Base-by-base conservation (phyloP, 371 early-diverging fungal genomes). In the Actinomucor elegans region DNA sequence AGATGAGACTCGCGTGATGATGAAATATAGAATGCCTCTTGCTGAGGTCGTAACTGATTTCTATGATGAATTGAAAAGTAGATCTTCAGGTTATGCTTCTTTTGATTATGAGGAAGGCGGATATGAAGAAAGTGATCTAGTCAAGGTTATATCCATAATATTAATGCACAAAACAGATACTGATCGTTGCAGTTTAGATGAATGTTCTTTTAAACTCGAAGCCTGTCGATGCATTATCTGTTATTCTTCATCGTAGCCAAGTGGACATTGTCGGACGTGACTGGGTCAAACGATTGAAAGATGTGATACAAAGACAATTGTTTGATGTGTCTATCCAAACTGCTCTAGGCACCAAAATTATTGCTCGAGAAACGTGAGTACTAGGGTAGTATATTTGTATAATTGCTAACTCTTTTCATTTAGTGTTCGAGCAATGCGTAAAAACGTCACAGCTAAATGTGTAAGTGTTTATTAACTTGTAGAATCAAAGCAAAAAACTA, bases 71-170 rank as follows among this genome's bases (percentile, higher is more conserved):
- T 79, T 98, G 31, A 97, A 97, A 62, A 89, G 91, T 15, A 73
- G 85, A 27, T 88, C 96, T 11, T 91, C 93, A 31, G 98, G 98
- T 0, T 98, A 93, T 71, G 98, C 97, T 1, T 86, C 84, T 35
- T 97, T 96, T 72, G 97, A 96, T 70, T 97, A 97, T 69, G 98
- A 97, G 66, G 97, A 97, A 33, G 80, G 79, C 31, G 97, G 96
- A 1, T 97, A 94, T 69, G 83, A 84, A 48, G 78, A 77, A 15
- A 85, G 96, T 9, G 94, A 96, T 61, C 73, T 98, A 35, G 94
- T 95, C 55, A 98, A 97, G 75, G 89, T 96, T 71, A 5, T 12
- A 9, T n/a, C n/a, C n/a, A n/a, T n/a, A n/a, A n/a, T n/a, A n/a
- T n/a, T n/a, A n/a, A n/a, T n/a, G n/a, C n/a, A n/a, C n/a, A n/a